These are phyloP conservation scores for Bidens hawaiensis DNA, from an alignment of 140 eudicot genomes.

Conservation along the genomic window DNA sequence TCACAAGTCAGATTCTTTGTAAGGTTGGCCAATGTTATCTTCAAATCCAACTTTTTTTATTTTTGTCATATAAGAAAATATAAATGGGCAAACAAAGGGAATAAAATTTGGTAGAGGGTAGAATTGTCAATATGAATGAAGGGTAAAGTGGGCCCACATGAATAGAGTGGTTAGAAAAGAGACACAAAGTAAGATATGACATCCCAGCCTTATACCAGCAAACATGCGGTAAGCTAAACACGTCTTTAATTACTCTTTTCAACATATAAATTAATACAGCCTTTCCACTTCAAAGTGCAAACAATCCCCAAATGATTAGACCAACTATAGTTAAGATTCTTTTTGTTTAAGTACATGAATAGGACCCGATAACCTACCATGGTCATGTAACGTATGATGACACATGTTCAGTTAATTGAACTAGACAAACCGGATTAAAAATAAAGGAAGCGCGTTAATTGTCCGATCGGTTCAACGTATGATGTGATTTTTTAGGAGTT, in stretches of 20 bases:
- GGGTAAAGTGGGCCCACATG: conserved; percentile 27
- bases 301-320: conserved; percentile 25
- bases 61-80: too few species aligned
- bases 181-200: conserved; percentile 66
- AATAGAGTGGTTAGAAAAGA: conserved; percentile 40
- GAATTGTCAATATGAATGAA: conserved; percentile 10
- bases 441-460: too few species aligned
- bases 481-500: too few species aligned
- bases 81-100: not conserved
- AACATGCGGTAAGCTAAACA: conserved; percentile 59
- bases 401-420: not conserved
- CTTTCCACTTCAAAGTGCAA: conserved; percentile 32
- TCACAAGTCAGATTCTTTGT: too few species aligned
- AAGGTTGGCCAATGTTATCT: too few species aligned
- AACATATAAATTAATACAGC: conserved; percentile 12
- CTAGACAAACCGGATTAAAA: not conserved
- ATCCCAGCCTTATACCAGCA: conserved; percentile 82
- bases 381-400: not conserved
- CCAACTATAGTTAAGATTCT: conserved; percentile 32
- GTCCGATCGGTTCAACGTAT: not conserved
- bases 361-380: conserved; percentile 11
- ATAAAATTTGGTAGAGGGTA: conserved; percentile 27
- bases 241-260: conserved; percentile 21
- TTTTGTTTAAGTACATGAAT: not conserved
- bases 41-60: too few species aligned